Base-by-base conservation (phyloP, 805 yeast species). In the Novakomyces olei region DNA sequence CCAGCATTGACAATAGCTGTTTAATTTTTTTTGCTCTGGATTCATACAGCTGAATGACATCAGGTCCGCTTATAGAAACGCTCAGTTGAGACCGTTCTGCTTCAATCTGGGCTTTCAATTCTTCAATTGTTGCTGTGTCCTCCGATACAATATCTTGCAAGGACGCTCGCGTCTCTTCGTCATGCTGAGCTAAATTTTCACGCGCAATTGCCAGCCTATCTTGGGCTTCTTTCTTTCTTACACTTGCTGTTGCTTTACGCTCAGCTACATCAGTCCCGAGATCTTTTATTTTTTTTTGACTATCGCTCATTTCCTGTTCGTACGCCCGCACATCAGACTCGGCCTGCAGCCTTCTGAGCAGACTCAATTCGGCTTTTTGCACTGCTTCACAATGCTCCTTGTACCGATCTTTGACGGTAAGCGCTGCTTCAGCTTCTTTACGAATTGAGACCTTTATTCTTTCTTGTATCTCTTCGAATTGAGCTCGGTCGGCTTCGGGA, bases 71-170 rank as follows among this genome's bases (percentile, higher is more conserved):
- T n/a, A n/a, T n/a, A n/a, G n/a, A n/a, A n/a, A n/a, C n/a, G n/a
- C n/a, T n/a, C n/a, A n/a, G n/a, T n/a, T n/a, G n/a, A n/a, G n/a
- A n/a, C n/a, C n/a, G n/a, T n/a, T n/a, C n/a, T n/a, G n/a, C n/a
- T n/a, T n/a, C n/a, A n/a, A n/a, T n/a, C n/a, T n/a, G n/a, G n/a
- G n/a, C 40, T 6, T 42, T 35, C 8, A 57, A 27, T 18, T 39
- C 37, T 10, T 64, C 73, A 14, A 67, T 65, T 7, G 34, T 33
- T 19, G 23, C 22, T 4, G 26, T 27, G 19, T 30, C 19, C 8
- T 27, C 33, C 14, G n/a, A n/a, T n/a, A 15, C 17, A 19, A 10
- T 22, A 22, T 10, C 25, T 22, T 22, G 25, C 3, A 22, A 12
- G 12, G 9, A 12, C 25, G 9, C 25, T 12, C 25, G 25, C 9